Percentiles rank a stretch among this genome's conserved stretches.
Conservation (phyloP, 805 yeast genomes). For the Starmerella apis region DNA sequence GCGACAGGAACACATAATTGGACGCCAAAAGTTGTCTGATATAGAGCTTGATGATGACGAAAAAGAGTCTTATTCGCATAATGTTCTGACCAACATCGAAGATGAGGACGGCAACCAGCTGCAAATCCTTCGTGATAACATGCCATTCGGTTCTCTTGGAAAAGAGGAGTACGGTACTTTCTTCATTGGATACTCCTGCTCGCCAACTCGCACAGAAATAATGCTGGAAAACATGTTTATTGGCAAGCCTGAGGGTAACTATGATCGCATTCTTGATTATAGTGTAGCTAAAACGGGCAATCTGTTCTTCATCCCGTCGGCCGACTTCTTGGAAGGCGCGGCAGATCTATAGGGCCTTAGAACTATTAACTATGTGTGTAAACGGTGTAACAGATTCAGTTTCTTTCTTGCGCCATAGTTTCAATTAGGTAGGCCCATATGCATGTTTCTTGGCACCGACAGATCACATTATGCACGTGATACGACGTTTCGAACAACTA, state of each 20-base stretch:
- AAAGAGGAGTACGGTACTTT: constrained; percentile 25
- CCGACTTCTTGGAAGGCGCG: constrained; percentile 13
- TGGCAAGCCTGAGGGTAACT: constrained; percentile 24
- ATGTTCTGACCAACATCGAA: constrained; percentile 48
- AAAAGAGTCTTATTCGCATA: constrained; percentile 31
- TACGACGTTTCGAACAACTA: no score
- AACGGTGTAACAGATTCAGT: no score
- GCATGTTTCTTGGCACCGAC: no score
- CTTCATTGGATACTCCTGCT: constrained; percentile 23
- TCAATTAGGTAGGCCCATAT: no score
- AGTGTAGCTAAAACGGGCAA: constrained; percentile 20
- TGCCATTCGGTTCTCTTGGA: constrained; percentile 25
- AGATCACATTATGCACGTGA: no score
- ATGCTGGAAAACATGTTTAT: constrained; percentile 25
- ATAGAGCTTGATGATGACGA: constrained; percentile 23
- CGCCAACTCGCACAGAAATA: constrained; percentile 18
- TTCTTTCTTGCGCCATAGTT: no score
- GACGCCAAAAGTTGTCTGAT: constrained; percentile 24
- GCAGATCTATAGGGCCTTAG: constrained; percentile 1
- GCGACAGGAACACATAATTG: constrained; percentile 23
- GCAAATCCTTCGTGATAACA: constrained; percentile 25
- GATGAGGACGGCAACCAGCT: constrained; percentile 40
- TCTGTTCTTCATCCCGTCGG: constrained; percentile 21
- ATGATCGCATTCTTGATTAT: constrained; percentile 24
- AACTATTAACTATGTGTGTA: no score